Percentiles rank a stretch among this genome's conserved stretches.
Conservation (phyloP, 2,329 filamentous ascomycete species). For the Pseudogymnoascus pannorum region DNA sequence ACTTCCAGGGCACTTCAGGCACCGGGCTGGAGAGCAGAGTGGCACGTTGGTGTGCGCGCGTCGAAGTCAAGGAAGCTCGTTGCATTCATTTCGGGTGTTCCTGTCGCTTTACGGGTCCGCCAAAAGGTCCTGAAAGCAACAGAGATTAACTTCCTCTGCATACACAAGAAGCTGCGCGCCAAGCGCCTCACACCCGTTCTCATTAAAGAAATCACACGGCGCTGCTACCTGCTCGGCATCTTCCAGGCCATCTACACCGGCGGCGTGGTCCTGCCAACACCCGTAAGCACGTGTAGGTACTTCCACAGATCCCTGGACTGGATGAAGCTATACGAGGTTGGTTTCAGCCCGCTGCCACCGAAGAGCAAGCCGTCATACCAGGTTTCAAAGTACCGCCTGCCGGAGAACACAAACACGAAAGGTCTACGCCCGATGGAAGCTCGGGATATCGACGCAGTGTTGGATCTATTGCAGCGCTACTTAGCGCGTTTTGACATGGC, state of each 20-base stretch:
- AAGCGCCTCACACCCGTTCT: slow-evolving; percentile 89
- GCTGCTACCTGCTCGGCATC: slow-evolving; percentile 77
- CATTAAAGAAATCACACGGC: slow-evolving; percentile 94
- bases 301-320: slow-evolving; percentile 92
- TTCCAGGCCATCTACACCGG: slow-evolving; percentile 97
- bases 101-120: slow-evolving; percentile 73
- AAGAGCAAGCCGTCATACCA: slow-evolving; percentile 81
- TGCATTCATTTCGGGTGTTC: slow-evolving; percentile 92
- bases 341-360: slow-evolving; percentile 80
- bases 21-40: slow-evolving; percentile 87
- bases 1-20: slow-evolving; percentile 75
- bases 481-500: slow-evolving; percentile 74
- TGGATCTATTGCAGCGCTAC: slow-evolving; percentile 69
- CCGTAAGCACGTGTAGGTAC: slow-evolving; percentile 88
- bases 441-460: slow-evolving; percentile 70
- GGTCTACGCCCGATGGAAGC: slow-evolving; percentile 74
- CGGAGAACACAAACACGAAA: slow-evolving; percentile 61
- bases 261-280: slow-evolving; percentile 82
- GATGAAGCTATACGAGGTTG: slow-evolving; percentile 91
- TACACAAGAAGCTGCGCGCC: slow-evolving; percentile 94
- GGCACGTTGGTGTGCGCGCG: slow-evolving; percentile 90
- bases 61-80: slow-evolving; percentile 78
- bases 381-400: slow-evolving; percentile 77
- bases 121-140: slow-evolving; percentile 67
- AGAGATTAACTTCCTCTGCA: slow-evolving; percentile 96